Evolutionary conservation across 768 basidiomycete species (phyloP).

Genomic region (Amanita rubescens): DNA sequence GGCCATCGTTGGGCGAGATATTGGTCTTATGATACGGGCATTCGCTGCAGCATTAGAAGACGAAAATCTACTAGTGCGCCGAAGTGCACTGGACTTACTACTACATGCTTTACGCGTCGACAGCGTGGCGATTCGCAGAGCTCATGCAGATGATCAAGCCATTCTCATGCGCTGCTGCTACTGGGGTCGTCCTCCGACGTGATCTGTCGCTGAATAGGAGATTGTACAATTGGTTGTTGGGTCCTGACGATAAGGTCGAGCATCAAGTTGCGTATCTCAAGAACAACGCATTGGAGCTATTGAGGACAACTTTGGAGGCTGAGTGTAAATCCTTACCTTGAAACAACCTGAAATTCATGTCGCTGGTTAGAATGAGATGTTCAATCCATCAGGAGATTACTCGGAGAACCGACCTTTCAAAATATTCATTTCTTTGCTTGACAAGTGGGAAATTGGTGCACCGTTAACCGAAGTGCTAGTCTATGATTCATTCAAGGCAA

Average conservation of each 20-base stretch:
- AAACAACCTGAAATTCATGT: not conserved
- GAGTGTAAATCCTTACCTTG: conserved; percentile 5
- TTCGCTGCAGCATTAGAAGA: conserved; percentile 91
- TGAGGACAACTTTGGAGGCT: conserved; percentile 68
- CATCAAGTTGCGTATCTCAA: conserved; percentile 66
- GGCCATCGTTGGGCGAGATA: conserved; percentile 71
- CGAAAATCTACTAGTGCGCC: conserved; percentile 83
- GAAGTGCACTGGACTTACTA: conserved; percentile 81
- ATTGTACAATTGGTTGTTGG: conserved; percentile 89
- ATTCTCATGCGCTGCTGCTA: conserved; percentile 85
- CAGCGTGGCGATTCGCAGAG: conserved; percentile 59
- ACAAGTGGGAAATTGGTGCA: conserved; percentile 95
- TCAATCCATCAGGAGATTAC: conserved; percentile 61
- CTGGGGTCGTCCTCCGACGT: conserved; percentile 82
- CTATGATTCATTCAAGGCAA: conserved; percentile 70
- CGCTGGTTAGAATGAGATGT: conserved; percentile 62
- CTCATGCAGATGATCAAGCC: conserved; percentile 63
- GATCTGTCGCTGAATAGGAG: conserved; percentile 92
- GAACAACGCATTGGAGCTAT: conserved; percentile 61
- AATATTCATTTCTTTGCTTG: conserved; percentile 88
- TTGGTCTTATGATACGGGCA: conserved; percentile 91
- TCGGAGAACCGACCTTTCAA: conserved; percentile 86
- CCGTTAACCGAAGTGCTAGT: conserved; percentile 71
- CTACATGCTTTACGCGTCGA: conserved; percentile 70
- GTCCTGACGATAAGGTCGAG: conserved; percentile 72